A percentile compares a stretch with the other conserved stretches of the same genome.
Conservation (phyloP, 225 moss, liverwort and hornwort species). For the Ulota crispa region DNA sequence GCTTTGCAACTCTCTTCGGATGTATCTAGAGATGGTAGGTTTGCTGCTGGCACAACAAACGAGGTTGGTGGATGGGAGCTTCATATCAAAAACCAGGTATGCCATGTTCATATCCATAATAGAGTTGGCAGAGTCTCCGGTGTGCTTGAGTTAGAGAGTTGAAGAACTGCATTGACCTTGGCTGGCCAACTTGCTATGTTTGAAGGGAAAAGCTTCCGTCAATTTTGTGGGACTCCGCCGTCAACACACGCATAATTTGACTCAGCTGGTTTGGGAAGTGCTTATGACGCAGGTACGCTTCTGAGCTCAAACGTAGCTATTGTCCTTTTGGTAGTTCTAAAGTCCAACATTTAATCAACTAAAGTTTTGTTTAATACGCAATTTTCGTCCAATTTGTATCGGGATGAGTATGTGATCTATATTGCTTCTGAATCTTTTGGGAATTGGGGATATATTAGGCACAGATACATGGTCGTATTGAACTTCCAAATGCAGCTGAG, state of each 20-base stretch:
- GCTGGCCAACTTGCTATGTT: slow-evolving; percentile 18
- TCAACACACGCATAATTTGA: slow-evolving; percentile 77
- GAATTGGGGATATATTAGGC: slow-evolving; percentile 42
- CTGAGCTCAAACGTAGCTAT: neutral
- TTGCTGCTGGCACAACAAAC: slow-evolving; percentile 66
- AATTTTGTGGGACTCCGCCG: slow-evolving; percentile 78
- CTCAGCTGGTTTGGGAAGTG: slow-evolving; percentile 64
- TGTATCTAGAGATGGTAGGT: slow-evolving; percentile 42
- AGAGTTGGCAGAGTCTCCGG: neutral
- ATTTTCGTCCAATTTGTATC: neutral
- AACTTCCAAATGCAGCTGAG: slow-evolving; percentile 73
- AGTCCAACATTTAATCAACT: neutral
- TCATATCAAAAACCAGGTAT: slow-evolving; percentile 72
- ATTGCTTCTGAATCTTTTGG: slow-evolving; percentile 14
- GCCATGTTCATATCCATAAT: neutral
- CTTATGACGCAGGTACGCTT: slow-evolving; percentile 66
- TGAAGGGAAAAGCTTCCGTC: slow-evolving; percentile 46
- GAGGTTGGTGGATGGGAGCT: slow-evolving; percentile 88
- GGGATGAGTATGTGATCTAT: neutral
- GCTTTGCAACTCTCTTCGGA: slow-evolving; percentile 61
- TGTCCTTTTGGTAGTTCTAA: neutral
- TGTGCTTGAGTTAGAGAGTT: neutral
- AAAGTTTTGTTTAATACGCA: neutral
- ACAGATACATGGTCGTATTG: slow-evolving; percentile 49
- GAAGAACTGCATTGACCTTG: slow-evolving; percentile 2